These are phyloP conservation scores for Cephaloascus albidus DNA, from an alignment of 805 yeast species.

Conservation along the genomic window DNA sequence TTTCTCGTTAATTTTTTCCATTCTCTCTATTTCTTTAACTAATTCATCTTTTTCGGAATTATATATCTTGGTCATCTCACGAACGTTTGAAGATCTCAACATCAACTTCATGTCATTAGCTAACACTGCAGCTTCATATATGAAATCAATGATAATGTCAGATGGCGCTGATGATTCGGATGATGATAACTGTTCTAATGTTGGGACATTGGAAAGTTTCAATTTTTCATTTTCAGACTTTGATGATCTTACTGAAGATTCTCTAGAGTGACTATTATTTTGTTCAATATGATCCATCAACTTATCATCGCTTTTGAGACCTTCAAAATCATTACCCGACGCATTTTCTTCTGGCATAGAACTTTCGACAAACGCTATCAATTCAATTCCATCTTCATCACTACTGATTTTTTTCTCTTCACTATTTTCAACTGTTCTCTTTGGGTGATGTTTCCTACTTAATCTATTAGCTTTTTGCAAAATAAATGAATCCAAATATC, in stretches of 20 bases:
- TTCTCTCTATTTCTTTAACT: background rate
- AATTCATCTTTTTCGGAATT: slow-evolving; percentile 19
- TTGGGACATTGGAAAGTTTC: slow-evolving; percentile 16
- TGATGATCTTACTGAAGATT: background rate
- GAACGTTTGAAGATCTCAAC: slow-evolving; percentile 44
- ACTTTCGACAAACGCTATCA: background rate
- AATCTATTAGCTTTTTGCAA: slow-evolving; percentile 35
- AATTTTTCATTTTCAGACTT: background rate
- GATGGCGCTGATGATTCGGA: slow-evolving; percentile 48
- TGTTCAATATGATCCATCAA: background rate
- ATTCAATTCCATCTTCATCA: background rate
- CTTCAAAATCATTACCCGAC: background rate
- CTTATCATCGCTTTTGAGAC: no score
- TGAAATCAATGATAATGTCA: slow-evolving; percentile 44
- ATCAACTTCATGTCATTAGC: slow-evolving; percentile 58
- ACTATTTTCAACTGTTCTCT: background rate
- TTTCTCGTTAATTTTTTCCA: background rate
- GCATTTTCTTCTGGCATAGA: background rate
- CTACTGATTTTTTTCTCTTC: background rate
- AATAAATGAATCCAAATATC: slow-evolving; percentile 46
- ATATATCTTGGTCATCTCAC: slow-evolving; percentile 36
- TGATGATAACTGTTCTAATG: slow-evolving; percentile 49
- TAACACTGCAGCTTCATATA: slow-evolving; percentile 53
- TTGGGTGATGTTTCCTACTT: background rate
- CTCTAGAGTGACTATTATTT: background rate